phyloP scores from a whole-genome alignment of 306 rosid genomes.

The Quercus alba region DNA sequence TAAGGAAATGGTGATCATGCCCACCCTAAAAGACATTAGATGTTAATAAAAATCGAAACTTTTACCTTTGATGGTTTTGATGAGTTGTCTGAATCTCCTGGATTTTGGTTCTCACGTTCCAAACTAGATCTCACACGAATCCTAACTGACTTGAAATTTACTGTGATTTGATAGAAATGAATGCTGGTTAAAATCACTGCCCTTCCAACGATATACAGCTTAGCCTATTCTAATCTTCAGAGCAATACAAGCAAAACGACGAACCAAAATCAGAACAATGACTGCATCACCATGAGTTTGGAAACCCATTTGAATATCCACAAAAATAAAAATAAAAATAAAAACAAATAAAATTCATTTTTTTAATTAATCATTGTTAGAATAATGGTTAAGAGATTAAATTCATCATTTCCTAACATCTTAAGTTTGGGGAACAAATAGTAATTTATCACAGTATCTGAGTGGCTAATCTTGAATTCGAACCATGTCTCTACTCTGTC shows the following conservation, averaged over 20 bases:
- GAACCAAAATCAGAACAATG: neutral
- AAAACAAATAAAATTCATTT: neutral
- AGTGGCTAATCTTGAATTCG: too few species aligned
- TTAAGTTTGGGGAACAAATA: too few species aligned
- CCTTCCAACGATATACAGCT: neutral
- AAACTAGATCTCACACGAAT: constrained; percentile 32
- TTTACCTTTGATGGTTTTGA: constrained; percentile 34
- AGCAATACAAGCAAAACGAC: neutral
- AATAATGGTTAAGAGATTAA: too few species aligned
- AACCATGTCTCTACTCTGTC: too few species aligned
- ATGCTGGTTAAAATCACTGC: neutral
- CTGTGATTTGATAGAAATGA: constrained; percentile 22
- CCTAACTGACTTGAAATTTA: constrained; percentile 27
- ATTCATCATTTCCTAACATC: too few species aligned
- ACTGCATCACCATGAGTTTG: neutral
- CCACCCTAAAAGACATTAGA: neutral
- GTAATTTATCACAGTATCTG: too few species aligned
- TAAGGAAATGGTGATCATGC: neutral
- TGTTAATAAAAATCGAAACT: neutral
- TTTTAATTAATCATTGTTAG: neutral
- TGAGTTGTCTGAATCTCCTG: constrained; percentile 22
- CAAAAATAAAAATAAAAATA: neutral
- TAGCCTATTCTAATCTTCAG: neutral
- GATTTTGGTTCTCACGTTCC: constrained; percentile 29
- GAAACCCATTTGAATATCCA: neutral